These are phyloP conservation scores for Yarrowia keelungensis DNA, from an alignment of 805 yeast species.

Conservation along the genomic window DNA sequence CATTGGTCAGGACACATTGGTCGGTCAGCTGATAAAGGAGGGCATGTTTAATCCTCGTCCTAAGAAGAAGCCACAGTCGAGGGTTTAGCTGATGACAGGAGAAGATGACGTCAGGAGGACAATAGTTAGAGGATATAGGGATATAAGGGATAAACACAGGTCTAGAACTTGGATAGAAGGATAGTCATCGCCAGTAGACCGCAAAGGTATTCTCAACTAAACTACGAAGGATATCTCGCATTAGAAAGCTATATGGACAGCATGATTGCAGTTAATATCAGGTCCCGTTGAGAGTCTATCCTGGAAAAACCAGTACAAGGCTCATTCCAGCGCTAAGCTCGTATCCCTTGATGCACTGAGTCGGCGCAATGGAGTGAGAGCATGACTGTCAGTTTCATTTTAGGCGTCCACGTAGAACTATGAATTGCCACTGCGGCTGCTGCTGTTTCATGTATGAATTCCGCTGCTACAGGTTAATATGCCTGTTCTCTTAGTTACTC, in stretches of 20 bases:
- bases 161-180: not conserved
- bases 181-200: too few relatives aligned
- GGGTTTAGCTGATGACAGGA: not conserved
- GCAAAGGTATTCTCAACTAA: too few relatives aligned
- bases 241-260: not conserved
- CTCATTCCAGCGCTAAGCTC: not conserved
- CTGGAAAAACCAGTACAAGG: not conserved
- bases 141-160: not conserved
- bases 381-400: too few relatives aligned
- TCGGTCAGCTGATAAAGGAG: conserved; percentile 18
- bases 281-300: not conserved
- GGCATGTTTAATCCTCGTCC: conserved; percentile 12
- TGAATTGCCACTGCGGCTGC: not conserved
- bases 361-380: too few relatives aligned
- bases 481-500: too few relatives aligned
- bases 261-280: not conserved
- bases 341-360: not conserved
- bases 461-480: too few relatives aligned
- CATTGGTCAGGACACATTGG: conserved; percentile 30
- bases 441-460: not conserved
- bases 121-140: not conserved
- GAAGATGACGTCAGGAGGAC: not conserved
- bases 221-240: too few relatives aligned
- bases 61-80: conserved; percentile 2
- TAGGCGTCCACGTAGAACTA: too few relatives aligned